These are phyloP conservation scores for Neurospora sp. DNA, from an alignment of 495 filamentous ascomycete species.

Conservation along the genomic window DNA sequence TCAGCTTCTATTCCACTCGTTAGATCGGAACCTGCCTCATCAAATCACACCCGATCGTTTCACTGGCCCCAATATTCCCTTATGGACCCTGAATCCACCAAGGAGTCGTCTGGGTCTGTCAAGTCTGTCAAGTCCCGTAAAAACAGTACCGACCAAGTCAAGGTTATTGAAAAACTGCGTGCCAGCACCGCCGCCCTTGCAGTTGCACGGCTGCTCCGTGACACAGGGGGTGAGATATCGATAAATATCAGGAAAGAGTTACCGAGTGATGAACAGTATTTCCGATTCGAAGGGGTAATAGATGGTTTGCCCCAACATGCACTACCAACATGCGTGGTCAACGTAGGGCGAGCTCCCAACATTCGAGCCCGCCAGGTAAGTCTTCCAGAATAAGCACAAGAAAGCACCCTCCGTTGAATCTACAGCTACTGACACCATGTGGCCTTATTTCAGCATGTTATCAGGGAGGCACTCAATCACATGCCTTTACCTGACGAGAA, in stretches of 20 bases:
- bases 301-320: background rate
- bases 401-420: background rate
- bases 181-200: background rate
- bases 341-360: background rate
- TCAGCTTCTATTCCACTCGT: background rate
- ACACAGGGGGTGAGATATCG: background rate
- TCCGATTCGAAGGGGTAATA: background rate
- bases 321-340: background rate
- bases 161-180: background rate
- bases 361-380: background rate
- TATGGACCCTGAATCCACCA: background rate
- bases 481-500: background rate
- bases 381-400: background rate
- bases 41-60: background rate
- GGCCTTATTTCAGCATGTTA: background rate
- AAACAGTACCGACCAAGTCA: background rate
- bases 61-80: background rate
- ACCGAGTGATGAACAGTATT: background rate
- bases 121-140: background rate
- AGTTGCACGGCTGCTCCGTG: background rate
- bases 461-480: background rate
- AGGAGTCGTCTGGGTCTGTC: background rate
- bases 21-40: background rate
- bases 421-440: background rate
- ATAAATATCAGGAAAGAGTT: background rate